phyloP scores from a whole-genome alignment of 148 eudicot genomes.

The Nepenthes mirabilis region DNA sequence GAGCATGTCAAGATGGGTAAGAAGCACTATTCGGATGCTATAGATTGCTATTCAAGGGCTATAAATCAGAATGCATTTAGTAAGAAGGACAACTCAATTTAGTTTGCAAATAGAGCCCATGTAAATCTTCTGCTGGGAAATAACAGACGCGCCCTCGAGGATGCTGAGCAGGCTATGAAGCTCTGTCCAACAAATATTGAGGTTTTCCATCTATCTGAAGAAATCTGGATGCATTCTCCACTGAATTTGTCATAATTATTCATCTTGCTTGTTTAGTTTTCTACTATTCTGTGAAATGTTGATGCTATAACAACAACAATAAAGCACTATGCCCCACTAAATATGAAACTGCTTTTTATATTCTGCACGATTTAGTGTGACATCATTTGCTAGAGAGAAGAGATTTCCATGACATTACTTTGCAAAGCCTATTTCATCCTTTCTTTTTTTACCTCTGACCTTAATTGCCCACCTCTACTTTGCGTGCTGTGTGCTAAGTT shows the following conservation, averaged over 20 bases:
- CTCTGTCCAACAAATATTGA: conserved; percentile 60
- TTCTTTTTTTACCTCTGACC: no score
- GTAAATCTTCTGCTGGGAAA: conserved; percentile 77
- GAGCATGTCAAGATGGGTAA: conserved; percentile 82
- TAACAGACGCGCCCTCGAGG: conserved; percentile 73
- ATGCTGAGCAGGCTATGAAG: conserved; percentile 80
- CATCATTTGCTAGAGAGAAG: no score
- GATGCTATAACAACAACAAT: no score
- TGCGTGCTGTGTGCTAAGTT: no score
- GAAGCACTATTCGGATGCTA: conserved; percentile 70
- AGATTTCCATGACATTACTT: no score
- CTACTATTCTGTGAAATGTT: no score
- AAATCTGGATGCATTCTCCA: neutral
- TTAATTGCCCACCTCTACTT: no score
- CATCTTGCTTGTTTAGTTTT: neutral
- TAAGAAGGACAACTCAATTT: conserved; percentile 58
- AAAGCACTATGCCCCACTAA: no score
- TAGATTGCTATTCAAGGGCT: conserved; percentile 84
- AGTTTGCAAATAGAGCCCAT: conserved; percentile 85
- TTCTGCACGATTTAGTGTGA: no score
- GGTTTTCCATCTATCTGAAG: conserved; percentile 26
- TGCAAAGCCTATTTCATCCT: no score
- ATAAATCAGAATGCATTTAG: conserved; percentile 70
- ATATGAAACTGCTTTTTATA: no score
- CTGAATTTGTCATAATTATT: neutral